Evolutionary conservation across 2,329 filamentous ascomycete species (phyloP).

Genomic region (Lojkania enalia): DNA sequence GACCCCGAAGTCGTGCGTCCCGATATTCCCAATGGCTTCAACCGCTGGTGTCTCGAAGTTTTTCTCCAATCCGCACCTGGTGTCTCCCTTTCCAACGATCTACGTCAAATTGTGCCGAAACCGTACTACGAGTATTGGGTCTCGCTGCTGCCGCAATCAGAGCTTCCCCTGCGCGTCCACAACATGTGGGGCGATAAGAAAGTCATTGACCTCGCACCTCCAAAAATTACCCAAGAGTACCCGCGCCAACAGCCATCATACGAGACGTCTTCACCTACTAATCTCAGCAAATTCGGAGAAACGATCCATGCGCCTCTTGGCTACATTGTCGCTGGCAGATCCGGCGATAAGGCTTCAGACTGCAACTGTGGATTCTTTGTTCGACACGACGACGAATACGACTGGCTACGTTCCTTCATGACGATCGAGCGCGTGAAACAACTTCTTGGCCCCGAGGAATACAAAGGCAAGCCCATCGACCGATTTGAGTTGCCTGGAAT

Average conservation of each 20-base stretch:
- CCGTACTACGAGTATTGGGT: constrained; percentile 24
- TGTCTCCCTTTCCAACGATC: constrained; percentile 21
- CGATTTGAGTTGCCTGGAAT: constrained; percentile 42
- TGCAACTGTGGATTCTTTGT: constrained; percentile 36
- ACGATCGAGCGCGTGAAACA: constrained; percentile 31
- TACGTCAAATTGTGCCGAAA: constrained; percentile 18
- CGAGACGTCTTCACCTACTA: constrained; percentile 31
- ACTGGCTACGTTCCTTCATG: constrained; percentile 34
- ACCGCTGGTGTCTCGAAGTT: constrained; percentile 23
- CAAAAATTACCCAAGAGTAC: constrained; percentile 22
- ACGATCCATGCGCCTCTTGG: constrained; percentile 41
- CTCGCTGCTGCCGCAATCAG: constrained; percentile 20
- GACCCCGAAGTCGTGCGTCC: constrained; percentile 26
- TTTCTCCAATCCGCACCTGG: constrained; percentile 21
- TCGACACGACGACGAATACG: constrained; percentile 33
- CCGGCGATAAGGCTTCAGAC: constrained; percentile 28
- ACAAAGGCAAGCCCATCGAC: constrained; percentile 40
- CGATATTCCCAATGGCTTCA: constrained; percentile 30
- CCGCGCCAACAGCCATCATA: constrained; percentile 28
- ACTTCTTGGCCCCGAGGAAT: constrained; percentile 33
- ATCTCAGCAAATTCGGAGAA: constrained; percentile 31
- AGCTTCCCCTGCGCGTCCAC: constrained; percentile 24
- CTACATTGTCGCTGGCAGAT: constrained; percentile 31
- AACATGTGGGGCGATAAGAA: constrained; percentile 16
- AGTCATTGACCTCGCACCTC: constrained; percentile 15